phyloP scores from a whole-genome alignment of 2,329 filamentous ascomycete species.

The Colletotrichum sp. region DNA sequence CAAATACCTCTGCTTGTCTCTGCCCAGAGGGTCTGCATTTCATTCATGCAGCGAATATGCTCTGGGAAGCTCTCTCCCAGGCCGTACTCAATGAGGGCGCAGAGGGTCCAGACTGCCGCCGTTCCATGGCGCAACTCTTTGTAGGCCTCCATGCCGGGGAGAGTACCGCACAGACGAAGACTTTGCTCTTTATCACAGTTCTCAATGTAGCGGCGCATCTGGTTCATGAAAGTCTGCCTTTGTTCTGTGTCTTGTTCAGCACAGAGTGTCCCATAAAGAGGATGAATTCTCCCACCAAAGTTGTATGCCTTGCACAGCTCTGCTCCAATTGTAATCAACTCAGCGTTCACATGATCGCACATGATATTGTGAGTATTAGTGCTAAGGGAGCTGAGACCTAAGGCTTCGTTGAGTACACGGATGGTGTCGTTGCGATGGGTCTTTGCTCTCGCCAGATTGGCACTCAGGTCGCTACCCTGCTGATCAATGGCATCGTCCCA shows the following conservation, averaged over 20 bases:
- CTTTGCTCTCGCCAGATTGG: conserved; percentile 29
- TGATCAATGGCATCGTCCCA: conserved; percentile 38
- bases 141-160: conserved; percentile 32
- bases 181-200: conserved; percentile 32
- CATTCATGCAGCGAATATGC: neutral
- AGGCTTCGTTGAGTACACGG: conserved; percentile 16
- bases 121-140: conserved; percentile 32
- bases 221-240: conserved; percentile 12
- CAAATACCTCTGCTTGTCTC: conserved; percentile 28
- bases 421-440: conserved; percentile 28
- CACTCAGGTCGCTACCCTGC: conserved; percentile 30
- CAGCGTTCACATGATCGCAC: conserved; percentile 26
- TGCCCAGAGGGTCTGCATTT: conserved; percentile 23
- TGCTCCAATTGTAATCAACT: conserved; percentile 28
- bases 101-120: conserved; percentile 28
- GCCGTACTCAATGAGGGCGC: conserved; percentile 29
- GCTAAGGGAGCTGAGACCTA: conserved; percentile 16
- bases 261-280: neutral
- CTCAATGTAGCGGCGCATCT: conserved; percentile 27
- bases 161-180: conserved; percentile 25
- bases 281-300: neutral
- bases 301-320: conserved; percentile 6
- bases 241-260: neutral
- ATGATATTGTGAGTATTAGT: neutral
- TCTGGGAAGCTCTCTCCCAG: conserved; percentile 5